Evolutionary conservation across 208 protist species (phyloP).

Genomic region (Trypanosoma conorhini): DNA sequence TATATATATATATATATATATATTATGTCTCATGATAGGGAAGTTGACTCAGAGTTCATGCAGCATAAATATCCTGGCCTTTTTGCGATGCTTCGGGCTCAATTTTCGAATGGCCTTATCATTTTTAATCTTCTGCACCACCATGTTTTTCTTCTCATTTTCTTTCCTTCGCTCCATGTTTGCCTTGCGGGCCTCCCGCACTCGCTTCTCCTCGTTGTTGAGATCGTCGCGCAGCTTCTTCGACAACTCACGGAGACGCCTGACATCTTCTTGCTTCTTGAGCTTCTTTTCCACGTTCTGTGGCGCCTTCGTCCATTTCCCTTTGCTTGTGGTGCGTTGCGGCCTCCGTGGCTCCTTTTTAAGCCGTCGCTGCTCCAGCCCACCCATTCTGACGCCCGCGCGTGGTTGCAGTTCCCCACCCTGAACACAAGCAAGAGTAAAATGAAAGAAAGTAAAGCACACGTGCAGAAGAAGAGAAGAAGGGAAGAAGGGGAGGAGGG

Average conservation of each 20-base stretch:
- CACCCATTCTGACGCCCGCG: slow-evolving; percentile 39
- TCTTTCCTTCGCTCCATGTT: slow-evolving; percentile 78
- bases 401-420: neutral
- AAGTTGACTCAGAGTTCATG: slow-evolving; percentile 68
- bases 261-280: slow-evolving; percentile 61
- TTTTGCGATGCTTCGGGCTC: slow-evolving; percentile 87
- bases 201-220: slow-evolving; percentile 80
- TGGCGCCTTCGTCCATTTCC: slow-evolving; percentile 38
- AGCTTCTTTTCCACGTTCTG: slow-evolving; percentile 73
- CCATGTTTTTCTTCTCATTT: slow-evolving; percentile 92
- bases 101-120: slow-evolving; percentile 89
- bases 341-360: slow-evolving; percentile 56
- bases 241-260: slow-evolving; percentile 64
- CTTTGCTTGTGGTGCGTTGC: slow-evolving; percentile 43
- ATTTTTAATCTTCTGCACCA: slow-evolving; percentile 91
- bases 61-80: slow-evolving; percentile 88
- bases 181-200: slow-evolving; percentile 73
- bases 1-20: neutral
- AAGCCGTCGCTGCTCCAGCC: slow-evolving; percentile 68
- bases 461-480: slow-evolving; percentile 9
- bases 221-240: slow-evolving; percentile 81
- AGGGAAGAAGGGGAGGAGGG: neutral
- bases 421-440: neutral
- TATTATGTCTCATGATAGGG: neutral
- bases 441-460: slow-evolving; percentile 21